Conservation (phyloP, 306 rosid genomes). For the Luffa acutangula region DNA sequence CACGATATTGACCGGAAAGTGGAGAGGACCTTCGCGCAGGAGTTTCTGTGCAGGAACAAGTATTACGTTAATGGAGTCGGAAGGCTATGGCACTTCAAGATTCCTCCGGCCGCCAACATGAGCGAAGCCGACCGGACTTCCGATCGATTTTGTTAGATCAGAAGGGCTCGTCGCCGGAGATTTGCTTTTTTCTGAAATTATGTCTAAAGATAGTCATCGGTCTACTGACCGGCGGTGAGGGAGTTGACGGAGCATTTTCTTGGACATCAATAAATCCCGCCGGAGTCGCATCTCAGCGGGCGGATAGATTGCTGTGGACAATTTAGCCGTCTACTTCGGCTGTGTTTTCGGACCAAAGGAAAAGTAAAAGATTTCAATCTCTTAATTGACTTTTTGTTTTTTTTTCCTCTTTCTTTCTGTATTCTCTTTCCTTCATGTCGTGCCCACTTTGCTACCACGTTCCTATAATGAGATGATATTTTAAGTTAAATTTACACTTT, state of each 20-base stretch:
- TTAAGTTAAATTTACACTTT: background rate
- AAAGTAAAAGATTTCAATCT: background rate
- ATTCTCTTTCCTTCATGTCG: background rate
- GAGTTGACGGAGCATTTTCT: background rate
- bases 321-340: background rate
- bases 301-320: background rate
- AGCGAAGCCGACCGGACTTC: background rate
- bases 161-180: background rate
- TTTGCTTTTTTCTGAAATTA: background rate
- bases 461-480: background rate
- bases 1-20: slow-evolving; percentile 87
- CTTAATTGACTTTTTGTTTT: slow-evolving; percentile 2
- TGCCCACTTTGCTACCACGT: background rate
- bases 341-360: background rate
- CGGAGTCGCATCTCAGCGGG: background rate
- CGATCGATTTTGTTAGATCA: background rate
- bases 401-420: background rate
- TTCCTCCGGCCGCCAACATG: slow-evolving; percentile 39
- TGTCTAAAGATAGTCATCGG: slow-evolving; percentile 2
- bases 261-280: background rate
- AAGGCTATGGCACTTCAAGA: slow-evolving; percentile 71
- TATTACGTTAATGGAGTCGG: slow-evolving; percentile 42
- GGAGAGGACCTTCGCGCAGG: slow-evolving; percentile 64
- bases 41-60: slow-evolving; percentile 58
- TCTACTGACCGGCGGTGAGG: background rate